Evolutionary conservation across 306 rosid species (phyloP), one percentile per base, ranked within the genome.

Genomic region (Gleditsia sinensis): DNA sequence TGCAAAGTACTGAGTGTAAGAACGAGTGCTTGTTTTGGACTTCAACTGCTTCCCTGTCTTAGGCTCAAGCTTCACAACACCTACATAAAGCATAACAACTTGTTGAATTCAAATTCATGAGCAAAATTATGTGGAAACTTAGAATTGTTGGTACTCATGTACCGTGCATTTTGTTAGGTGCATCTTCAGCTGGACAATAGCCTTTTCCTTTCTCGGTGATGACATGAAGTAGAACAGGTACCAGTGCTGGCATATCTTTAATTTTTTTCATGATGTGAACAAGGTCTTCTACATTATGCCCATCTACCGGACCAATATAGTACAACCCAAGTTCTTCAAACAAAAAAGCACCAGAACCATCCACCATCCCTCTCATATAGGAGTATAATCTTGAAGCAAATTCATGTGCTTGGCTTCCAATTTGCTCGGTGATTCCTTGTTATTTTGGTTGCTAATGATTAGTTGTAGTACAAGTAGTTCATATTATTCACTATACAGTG

Each of bases 251-350:
- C 78, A 82, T 77, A 25, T 10, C 73, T 80, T 90, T 85, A 6
- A 90, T 72, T 1, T 77, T 81, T 19, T 74, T 67, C 17, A 90
- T 53, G 23, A 90, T 71, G 43, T 79, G 51, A 0, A 87, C 89
- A 46, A 90, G 87, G 64, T 87, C 89, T 69, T 78, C 88, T 2
- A 90, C 56, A 1, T 74, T 72, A 71, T 90, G 96, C 0, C 96
- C 90, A 69, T 90, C 89, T 16, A 87, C 92, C 0, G 92, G 92
- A 34, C 96, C 96, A 13, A 90, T 67, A n/a, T 86, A 90, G 46
- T 75, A 84, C 0, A 85, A 64, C 16, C 92, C 96, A 57, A 90
- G 90, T 43, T 90, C 96, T 59, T 87, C 96, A 65, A 90, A 90
- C n/a, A 90, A 50, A 32, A 83, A 72, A 13, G 85, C 81, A 24